Conservation (phyloP, 1,284 basidiomycete genomes). For the Naganishia sp. region DNA sequence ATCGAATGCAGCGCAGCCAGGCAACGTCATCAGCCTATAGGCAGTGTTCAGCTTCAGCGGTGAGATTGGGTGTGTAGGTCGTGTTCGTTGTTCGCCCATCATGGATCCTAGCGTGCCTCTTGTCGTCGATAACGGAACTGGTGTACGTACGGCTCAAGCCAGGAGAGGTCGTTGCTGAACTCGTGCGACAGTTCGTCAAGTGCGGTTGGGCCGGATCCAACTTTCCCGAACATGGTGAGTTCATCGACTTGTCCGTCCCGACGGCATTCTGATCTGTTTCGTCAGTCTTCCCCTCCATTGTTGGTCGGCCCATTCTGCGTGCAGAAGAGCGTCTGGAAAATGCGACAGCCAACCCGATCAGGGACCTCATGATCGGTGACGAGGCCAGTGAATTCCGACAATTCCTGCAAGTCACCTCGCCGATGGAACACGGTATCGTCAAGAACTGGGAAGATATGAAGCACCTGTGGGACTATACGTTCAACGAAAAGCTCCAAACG, state of each 20-base stretch:
- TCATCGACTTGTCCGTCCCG: conserved; percentile 5
- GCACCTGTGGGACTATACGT: conserved; percentile 97
- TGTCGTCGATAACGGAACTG: conserved; percentile 97
- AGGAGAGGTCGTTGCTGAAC: conserved; percentile 1
- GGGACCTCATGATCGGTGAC: conserved; percentile 97
- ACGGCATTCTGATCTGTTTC: conserved; percentile 12
- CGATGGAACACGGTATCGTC: conserved; percentile 99
- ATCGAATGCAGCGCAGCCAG: neutral
- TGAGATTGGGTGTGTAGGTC: neutral
- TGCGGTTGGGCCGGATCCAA: conserved; percentile 97
- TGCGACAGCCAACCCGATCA: conserved; percentile 64
- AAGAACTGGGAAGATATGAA: conserved; percentile 99
- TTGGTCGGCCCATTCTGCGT: conserved; percentile 94
- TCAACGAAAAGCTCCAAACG: conserved; percentile 89
- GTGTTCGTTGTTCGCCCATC: neutral
- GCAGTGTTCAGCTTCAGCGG: neutral
- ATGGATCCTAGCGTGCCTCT: conserved; percentile 60
- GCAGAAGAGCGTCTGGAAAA: conserved; percentile 91
- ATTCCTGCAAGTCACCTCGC: conserved; percentile 94
- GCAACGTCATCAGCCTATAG: neutral
- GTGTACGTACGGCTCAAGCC: conserved; percentile 62
- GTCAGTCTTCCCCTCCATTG: conserved; percentile 90
- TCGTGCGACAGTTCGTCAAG: conserved; percentile 79
- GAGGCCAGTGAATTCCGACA: conserved; percentile 92
- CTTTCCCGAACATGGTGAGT: conserved; percentile 92